These are phyloP conservation scores for Ceriops tagal DNA, from an alignment of 345 rosid genomes.

Conservation along the genomic window DNA sequence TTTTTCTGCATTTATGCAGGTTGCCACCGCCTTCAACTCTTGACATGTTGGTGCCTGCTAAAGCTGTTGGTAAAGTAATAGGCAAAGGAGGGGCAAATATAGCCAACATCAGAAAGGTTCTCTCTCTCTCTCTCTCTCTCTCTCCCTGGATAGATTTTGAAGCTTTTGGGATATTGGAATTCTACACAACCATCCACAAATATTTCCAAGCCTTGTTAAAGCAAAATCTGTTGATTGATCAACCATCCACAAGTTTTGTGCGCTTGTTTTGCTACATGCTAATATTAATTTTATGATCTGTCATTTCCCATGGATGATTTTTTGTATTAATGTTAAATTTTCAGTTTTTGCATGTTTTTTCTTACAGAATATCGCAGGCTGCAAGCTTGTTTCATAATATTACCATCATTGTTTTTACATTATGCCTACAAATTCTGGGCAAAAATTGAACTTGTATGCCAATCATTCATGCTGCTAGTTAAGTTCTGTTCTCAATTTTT, in stretches of 20 bases:
- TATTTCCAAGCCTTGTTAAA: not conserved
- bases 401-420: not conserved
- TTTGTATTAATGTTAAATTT: no score
- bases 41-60: constrained; percentile 79
- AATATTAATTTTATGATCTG: no score
- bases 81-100: constrained; percentile 92
- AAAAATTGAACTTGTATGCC: no score
- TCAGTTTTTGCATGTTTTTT: not conserved
- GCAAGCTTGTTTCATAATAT: not conserved
- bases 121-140: constrained; percentile 16
- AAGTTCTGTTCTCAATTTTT: constrained; percentile 8
- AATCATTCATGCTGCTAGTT: not conserved
- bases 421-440: not conserved
- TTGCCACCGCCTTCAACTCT: constrained; percentile 50
- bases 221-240: not conserved
- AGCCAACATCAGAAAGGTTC: constrained; percentile 82
- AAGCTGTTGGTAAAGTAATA: constrained; percentile 84
- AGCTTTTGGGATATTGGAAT: no score
- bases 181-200: not conserved
- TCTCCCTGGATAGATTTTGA: not conserved
- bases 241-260: no score
- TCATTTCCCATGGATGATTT: no score
- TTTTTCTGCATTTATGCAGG: constrained; percentile 34
- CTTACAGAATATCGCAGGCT: not conserved
- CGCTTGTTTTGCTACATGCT: no score